Conservation (phyloP, 2,329 filamentous ascomycete species). For the Tetracladium maxilliforme region DNA sequence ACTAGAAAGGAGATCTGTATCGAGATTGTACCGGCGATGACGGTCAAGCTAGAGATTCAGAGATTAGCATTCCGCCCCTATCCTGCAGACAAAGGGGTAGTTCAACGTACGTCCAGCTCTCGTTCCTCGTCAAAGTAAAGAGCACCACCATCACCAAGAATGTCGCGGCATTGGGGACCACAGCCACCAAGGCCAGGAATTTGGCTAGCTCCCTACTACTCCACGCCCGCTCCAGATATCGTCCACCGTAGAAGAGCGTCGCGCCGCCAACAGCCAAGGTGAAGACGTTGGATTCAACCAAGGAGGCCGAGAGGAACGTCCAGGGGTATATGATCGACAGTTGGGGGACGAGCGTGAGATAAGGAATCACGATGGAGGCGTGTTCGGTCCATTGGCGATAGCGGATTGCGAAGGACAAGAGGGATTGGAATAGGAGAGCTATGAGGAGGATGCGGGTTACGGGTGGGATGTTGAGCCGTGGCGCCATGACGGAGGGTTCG, state of each 20-base stretch:
- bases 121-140: constrained; percentile 53
- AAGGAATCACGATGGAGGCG: constrained; percentile 61
- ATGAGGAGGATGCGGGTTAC: constrained; percentile 74
- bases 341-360: constrained; percentile 75
- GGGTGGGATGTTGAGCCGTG: constrained; percentile 82
- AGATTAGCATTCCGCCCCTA: constrained; percentile 6
- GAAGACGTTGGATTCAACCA: constrained; percentile 89
- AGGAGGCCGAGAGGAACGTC: constrained; percentile 74
- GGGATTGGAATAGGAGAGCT: constrained; percentile 59
- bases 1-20: constrained; percentile 90
- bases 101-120: constrained; percentile 55
- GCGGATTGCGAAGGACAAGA: constrained; percentile 68
- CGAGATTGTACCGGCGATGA: constrained; percentile 77
- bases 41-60: constrained; percentile 44
- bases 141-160: constrained; percentile 63
- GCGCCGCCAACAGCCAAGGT: constrained; percentile 63
- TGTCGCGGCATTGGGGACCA: constrained; percentile 68
- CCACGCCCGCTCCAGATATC: constrained; percentile 94
- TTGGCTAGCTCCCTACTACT: constrained; percentile 83
- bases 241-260: constrained; percentile 80
- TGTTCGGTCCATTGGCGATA: constrained; percentile 53
- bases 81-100: constrained; percentile 3
- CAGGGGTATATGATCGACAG: constrained; percentile 79
- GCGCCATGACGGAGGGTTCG: constrained; percentile 41
- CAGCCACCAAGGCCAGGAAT: constrained; percentile 62